phyloP scores from a whole-genome alignment of 441 rosid genomes.

The Corymbia calophylla region DNA sequence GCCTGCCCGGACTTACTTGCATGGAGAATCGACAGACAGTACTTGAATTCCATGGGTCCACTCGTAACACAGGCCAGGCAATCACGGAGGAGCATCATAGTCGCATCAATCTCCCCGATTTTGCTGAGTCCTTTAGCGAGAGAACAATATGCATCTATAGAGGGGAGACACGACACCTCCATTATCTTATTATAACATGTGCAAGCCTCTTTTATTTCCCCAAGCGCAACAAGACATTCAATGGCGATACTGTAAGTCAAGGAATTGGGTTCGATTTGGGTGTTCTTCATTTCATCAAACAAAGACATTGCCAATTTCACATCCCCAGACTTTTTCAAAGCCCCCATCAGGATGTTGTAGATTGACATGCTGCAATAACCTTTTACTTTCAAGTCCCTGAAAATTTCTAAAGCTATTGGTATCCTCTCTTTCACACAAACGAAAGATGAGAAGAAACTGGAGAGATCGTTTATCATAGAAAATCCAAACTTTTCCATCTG shows the following conservation, averaged over 20 bases:
- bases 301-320: slow-evolving; percentile 52
- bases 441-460: slow-evolving; percentile 50
- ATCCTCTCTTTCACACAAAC: slow-evolving; percentile 37
- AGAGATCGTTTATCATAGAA: slow-evolving; percentile 45
- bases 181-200: slow-evolving; percentile 61
- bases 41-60: slow-evolving; percentile 81
- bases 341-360: slow-evolving; percentile 61
- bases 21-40: slow-evolving; percentile 47
- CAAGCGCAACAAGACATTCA: slow-evolving; percentile 39
- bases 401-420: slow-evolving; percentile 48
- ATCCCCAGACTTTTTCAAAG: slow-evolving; percentile 43
- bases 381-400: slow-evolving; percentile 44
- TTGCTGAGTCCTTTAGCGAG: slow-evolving; percentile 68
- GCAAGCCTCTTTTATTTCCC: slow-evolving; percentile 49
- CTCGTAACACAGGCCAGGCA: slow-evolving; percentile 64
- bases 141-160: slow-evolving; percentile 56
- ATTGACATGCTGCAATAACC: slow-evolving; percentile 50
- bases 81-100: slow-evolving; percentile 77
- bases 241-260: slow-evolving; percentile 48
- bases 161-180: slow-evolving; percentile 61
- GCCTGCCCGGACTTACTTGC: slow-evolving; percentile 44
- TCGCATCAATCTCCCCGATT: slow-evolving; percentile 77
- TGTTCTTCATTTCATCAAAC: slow-evolving; percentile 42
- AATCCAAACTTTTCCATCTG: slow-evolving; percentile 49
- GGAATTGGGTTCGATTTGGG: slow-evolving; percentile 43